Conservation (phyloP, 2,329 filamentous ascomycete species). For the Aspergillus latus region DNA sequence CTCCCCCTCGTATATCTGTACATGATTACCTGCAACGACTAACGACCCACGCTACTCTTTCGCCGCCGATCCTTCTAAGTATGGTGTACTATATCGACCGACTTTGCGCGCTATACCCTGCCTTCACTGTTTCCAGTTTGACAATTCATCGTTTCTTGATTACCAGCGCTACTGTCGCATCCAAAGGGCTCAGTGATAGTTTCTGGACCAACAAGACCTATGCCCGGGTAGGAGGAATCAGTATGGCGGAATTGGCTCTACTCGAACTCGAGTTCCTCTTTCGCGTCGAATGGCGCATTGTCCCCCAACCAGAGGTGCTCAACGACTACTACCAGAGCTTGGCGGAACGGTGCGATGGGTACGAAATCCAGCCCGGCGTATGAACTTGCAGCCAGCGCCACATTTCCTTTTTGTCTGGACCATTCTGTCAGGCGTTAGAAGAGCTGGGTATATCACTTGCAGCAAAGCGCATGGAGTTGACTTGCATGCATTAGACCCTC, state of each 20-base stretch:
- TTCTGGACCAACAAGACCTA: constrained; percentile 99
- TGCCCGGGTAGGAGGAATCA: constrained; percentile 88
- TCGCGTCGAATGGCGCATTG: constrained; percentile 92
- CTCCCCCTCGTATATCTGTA: constrained; percentile 89
- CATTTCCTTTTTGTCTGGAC: background rate
- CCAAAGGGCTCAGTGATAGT: constrained; percentile 91
- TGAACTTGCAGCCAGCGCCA: background rate
- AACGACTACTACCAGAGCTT: constrained; percentile 91
- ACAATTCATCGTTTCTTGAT: constrained; percentile 98
- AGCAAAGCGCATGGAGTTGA: constrained; percentile 21
- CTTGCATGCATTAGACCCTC: constrained; percentile 17
- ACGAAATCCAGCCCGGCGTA: constrained; percentile 50
- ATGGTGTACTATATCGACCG: constrained; percentile 99
- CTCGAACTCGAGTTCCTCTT: constrained; percentile 92
- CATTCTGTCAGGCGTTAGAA: background rate
- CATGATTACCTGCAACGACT: constrained; percentile 89
- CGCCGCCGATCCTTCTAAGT: constrained; percentile 88
- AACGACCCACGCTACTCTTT: constrained; percentile 89
- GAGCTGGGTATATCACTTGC: constrained; percentile 19
- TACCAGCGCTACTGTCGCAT: constrained; percentile 89
- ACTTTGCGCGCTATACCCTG: constrained; percentile 84
- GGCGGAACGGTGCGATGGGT: constrained; percentile 66
- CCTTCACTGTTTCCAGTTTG: constrained; percentile 93
- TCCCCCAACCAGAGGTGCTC: constrained; percentile 89
- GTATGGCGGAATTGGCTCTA: constrained; percentile 82